Base-by-base conservation (phyloP, 495 filamentous ascomycete genomes). In the Penicillium turbatum region DNA sequence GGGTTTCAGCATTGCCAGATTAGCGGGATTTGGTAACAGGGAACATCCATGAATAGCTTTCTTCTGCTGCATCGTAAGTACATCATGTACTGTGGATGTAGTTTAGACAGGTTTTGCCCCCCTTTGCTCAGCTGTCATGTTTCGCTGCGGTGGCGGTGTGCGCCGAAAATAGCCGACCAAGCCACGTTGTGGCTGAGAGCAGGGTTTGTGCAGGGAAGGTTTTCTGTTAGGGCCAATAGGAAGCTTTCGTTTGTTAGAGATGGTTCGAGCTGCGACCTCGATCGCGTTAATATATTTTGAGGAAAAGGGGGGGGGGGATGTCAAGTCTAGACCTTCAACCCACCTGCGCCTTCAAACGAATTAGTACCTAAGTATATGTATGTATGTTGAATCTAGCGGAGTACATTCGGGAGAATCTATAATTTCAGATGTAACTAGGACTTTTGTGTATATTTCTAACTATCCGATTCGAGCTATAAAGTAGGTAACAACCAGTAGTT, bases 161-260 rank as follows among this genome's bases (percentile, higher is more conserved):
- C 31, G 27, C 50, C 39, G 1, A 29, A 54, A 48, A 49, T 49
- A 50, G 37, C 42, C 38, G 39, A 37, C 46, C 47, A 24, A 49
- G 55, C 50, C 55, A 58, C 55, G 50, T 38, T 45, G 44, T 54
- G 55, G 50, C 54, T 56, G n/a, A 15, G 10, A 5, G 2, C 6
- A 11, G 45, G 19, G 8, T n/a, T 26, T 26, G 12, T 5, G 10
- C 5, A 6, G 15, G 27, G 48, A 31, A 32, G n/a, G 0, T 9
- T 26, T 30, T 8, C 8, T 6, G 11, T 6, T 5, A 10, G 10
- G 11, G 0, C 48, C 40, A 53, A 53, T 53, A 1, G 24, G 32
- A 53, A 53, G 51, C 19, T 27, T 52, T 17, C 2, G 24, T 34
- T 31, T 10, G 27, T n/a, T 26, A 27, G 13, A 24, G 2, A n/a